A percentile compares a stretch with the other conserved stretches of the same genome.
phyloP scores from a whole-genome alignment of 169 alveolate genomes.

The Pseudocohnilembus persalinus region DNA sequence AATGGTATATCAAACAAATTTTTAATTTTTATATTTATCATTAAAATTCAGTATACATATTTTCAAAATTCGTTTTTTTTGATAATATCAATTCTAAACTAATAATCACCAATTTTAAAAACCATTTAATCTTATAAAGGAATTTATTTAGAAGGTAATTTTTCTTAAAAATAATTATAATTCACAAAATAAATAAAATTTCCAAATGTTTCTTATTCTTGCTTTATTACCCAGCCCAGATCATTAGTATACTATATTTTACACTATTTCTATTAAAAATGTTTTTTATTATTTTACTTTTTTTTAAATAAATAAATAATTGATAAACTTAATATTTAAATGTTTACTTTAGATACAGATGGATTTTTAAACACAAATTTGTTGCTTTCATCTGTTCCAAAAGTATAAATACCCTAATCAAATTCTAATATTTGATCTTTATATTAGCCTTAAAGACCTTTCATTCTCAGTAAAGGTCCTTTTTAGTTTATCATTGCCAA shows the following conservation, averaged over 20 bases:
- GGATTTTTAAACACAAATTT: background rate
- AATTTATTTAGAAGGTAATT: background rate
- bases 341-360: background rate
- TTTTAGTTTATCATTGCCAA: too few species aligned
- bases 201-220: background rate
- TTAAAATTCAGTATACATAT: too few species aligned
- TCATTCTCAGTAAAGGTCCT: background rate
- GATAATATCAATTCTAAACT: too few species aligned
- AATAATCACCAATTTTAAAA: background rate
- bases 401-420: background rate
- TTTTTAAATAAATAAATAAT: too few species aligned
- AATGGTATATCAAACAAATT: too few species aligned
- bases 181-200: too few species aligned
- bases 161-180: too few species aligned
- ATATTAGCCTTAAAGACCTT: background rate
- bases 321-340: too few species aligned
- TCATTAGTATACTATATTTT: background rate
- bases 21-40: too few species aligned
- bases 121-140: background rate
- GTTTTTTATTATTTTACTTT: background rate
- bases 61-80: too few species aligned
- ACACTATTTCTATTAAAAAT: background rate
- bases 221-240: background rate
- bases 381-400: background rate
- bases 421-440: background rate